Evolutionary conservation across 2,329 filamentous ascomycete species (phyloP).

Genomic region (Aspergillus aculeatus): DNA sequence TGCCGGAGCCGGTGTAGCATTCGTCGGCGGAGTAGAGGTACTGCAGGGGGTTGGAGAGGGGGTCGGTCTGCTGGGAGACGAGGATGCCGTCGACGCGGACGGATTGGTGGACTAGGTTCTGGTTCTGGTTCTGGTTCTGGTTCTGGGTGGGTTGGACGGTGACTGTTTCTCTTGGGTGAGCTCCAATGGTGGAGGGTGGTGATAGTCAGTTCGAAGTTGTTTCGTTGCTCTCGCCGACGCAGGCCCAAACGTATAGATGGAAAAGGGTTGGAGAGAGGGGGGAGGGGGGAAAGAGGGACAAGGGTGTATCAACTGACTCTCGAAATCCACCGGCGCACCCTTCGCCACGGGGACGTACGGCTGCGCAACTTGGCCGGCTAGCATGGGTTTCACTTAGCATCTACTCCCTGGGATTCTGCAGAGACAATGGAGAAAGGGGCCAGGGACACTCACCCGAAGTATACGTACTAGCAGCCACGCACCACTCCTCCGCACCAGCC

Average conservation of each 20-base stretch:
- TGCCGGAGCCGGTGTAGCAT: constrained; percentile 4
- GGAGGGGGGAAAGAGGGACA: no score
- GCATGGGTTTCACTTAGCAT: no score
- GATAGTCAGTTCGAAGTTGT: neutral
- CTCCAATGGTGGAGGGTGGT: neutral
- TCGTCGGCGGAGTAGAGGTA: constrained; percentile 14
- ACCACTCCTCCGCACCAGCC: neutral
- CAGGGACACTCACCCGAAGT: neutral
- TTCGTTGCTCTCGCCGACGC: no score
- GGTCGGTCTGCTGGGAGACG: constrained; percentile 9
- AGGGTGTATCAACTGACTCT: neutral
- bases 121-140: neutral
- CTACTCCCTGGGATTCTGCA: no score
- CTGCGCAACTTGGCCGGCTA: neutral
- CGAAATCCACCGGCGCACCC: neutral
- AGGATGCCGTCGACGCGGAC: neutral
- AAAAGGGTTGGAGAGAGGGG: no score
- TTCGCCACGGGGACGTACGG: neutral
- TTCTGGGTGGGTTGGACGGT: neutral
- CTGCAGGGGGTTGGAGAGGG: constrained; percentile 4
- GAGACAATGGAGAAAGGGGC: no score
- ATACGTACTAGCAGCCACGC: neutral
- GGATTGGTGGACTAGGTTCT: neutral
- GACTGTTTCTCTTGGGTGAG: neutral
- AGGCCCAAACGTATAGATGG: no score